Evolutionary conservation across 2,329 filamentous ascomycete species (phyloP).

Genomic region (Dothideomycetidae sp.): DNA sequence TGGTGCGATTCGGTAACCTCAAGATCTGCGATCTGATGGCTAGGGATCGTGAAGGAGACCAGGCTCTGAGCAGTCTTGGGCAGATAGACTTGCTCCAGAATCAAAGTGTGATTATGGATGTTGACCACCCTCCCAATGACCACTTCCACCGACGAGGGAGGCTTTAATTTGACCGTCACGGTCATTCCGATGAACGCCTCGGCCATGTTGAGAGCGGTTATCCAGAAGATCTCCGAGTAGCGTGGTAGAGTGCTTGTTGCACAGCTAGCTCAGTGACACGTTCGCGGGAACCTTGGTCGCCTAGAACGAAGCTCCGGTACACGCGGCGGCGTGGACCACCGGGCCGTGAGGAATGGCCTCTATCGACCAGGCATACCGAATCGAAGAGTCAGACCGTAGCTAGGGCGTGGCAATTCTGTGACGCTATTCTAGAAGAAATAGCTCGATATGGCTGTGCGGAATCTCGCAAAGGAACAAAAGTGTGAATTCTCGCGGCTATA

Average conservation of each 20-base stretch:
- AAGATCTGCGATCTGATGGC: constrained; percentile 44
- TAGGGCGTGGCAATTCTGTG: no score
- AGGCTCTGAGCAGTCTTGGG: constrained; percentile 40
- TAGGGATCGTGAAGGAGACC: constrained; percentile 41
- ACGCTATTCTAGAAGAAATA: no score
- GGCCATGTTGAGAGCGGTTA: constrained; percentile 36
- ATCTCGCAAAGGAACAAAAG: no score
- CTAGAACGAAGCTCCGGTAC: no score
- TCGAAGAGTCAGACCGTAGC: no score
- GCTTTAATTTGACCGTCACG: constrained; percentile 58
- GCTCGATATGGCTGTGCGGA: no score
- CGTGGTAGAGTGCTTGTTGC: background rate
- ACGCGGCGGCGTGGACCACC: no score
- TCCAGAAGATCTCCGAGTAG: background rate
- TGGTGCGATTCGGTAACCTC: constrained; percentile 28
- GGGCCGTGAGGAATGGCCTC: no score
- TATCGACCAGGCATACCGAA: no score
- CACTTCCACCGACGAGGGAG: constrained; percentile 40
- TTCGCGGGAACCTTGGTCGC: no score
- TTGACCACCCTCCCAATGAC: constrained; percentile 57
- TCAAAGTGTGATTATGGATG: constrained; percentile 49
- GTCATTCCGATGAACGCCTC: constrained; percentile 60
- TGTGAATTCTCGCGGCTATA: no score
- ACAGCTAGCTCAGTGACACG: no score
- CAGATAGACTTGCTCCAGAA: constrained; percentile 50